Evolutionary conservation across 2,329 filamentous ascomycete genomes (phyloP), one percentile per base, ranked within the genome.

Genomic region (Alternaria consortialis): DNA sequence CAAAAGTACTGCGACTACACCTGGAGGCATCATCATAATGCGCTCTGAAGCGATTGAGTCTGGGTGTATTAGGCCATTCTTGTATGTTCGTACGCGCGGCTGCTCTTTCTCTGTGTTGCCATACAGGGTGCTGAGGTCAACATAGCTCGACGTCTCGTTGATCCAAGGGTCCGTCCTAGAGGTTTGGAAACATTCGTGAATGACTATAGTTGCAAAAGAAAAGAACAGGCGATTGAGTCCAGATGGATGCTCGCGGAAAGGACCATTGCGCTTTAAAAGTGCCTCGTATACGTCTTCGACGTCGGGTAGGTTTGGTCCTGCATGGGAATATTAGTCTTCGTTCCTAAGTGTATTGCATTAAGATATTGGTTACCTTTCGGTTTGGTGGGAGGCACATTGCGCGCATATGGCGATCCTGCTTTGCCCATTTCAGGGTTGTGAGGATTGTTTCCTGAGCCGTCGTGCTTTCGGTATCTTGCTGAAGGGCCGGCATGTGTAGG

Each of bases 101-200:
- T 91, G 88, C 70, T 90, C 86, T 17, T 86, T 83, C 73, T 88
- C 86, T 58, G 86, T 89, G 50, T 89, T 89, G 32, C 70, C 91
- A 65, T 93, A 93, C 1, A 93, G 80, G 0, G 90, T 90, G 1
- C 88, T 85, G 4, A 93, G 81, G 69, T 93, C 90, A 25, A 93
- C 84, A 65, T 93, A 93, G 0, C 90, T 92, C 0, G 90, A 92
- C 0, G 88, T 91, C 59, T 87, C 82, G 2, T 87, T 89, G 58
- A 86, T 87, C 67, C 85, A 87, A 69, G 82, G 84, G 73, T 92
- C 86, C 2, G 80, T 80, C 25, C 86, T 85, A 65, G 85, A 86
- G 2, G 89, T 91, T 57, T 86, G 84, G 76, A 91, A 91, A 51
- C 90, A 79, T 70, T 89, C 87, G 79, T 81, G 77, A 56, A 83